These are phyloP conservation scores for Metarhizium rileyi DNA, from an alignment of 2,329 filamentous ascomycete species.

Conservation along the genomic window DNA sequence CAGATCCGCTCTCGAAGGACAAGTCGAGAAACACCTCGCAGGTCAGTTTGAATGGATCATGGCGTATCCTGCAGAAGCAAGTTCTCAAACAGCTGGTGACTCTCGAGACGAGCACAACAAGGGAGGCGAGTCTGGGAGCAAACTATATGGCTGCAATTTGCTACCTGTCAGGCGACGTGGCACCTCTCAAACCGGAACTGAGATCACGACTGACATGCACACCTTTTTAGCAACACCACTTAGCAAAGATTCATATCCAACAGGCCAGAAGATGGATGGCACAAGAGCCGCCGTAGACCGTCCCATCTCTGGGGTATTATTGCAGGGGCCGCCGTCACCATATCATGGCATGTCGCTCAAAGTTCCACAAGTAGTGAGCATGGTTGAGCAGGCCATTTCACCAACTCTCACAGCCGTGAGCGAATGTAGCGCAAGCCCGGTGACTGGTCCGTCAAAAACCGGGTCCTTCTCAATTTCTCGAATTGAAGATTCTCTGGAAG, in stretches of 20 bases:
- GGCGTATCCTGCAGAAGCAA: slow-evolving; percentile 24
- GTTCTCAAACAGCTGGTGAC: slow-evolving; percentile 13
- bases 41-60: slow-evolving; percentile 43
- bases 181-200: neutral
- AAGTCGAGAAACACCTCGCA: slow-evolving; percentile 33
- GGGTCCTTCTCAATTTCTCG: slow-evolving; percentile 31
- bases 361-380: slow-evolving; percentile 18
- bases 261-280: slow-evolving; percentile 10
- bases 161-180: slow-evolving; percentile 16
- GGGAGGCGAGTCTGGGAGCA: slow-evolving; percentile 10
- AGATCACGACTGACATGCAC: slow-evolving; percentile 27
- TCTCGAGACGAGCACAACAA: slow-evolving; percentile 7
- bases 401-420: slow-evolving; percentile 22
- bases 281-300: slow-evolving; percentile 4
- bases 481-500: slow-evolving; percentile 56
- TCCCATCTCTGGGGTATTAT: slow-evolving; percentile 5
- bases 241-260: slow-evolving; percentile 14
- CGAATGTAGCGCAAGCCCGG: slow-evolving; percentile 24
- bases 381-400: slow-evolving; percentile 23
- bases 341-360: slow-evolving; percentile 18
- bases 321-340: slow-evolving; percentile 11
- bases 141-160: slow-evolving; percentile 44
- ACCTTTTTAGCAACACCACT: slow-evolving; percentile 39
- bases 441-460: slow-evolving; percentile 20
- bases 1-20: slow-evolving; percentile 8